Conservation (phyloP, 768 basidiomycete species). For the Amanita rimosa region DNA sequence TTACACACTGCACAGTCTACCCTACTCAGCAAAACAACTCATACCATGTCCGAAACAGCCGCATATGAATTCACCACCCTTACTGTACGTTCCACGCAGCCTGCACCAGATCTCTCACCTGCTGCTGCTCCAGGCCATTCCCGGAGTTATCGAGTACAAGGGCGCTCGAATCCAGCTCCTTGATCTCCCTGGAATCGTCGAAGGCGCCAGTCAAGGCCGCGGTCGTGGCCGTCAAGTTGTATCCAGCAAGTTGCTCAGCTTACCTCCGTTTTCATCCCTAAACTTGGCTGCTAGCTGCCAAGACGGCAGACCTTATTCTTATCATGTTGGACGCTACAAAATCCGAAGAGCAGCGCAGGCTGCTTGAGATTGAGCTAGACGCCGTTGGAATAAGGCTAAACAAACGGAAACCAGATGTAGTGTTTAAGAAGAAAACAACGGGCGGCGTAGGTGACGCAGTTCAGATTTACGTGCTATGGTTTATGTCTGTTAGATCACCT, state of each 20-base stretch:
- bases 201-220: slow-evolving; percentile 82
- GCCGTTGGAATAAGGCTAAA: slow-evolving; percentile 95
- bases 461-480: not conserved
- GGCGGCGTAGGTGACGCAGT: slow-evolving; percentile 58
- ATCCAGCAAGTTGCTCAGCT: slow-evolving; percentile 44
- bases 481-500: slow-evolving; percentile 51
- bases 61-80: slow-evolving; percentile 96
- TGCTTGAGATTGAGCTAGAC: slow-evolving; percentile 90
- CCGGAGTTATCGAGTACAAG: slow-evolving; percentile 93
- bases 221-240: slow-evolving; percentile 96
- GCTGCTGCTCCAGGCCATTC: slow-evolving; percentile 58
- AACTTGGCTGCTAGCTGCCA: slow-evolving; percentile 42
- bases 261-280: slow-evolving; percentile 1
- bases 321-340: slow-evolving; percentile 92
- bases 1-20: slow-evolving; percentile 50
- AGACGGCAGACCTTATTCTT: slow-evolving; percentile 89
- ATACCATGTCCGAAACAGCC: slow-evolving; percentile 81
- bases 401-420: slow-evolving; percentile 81
- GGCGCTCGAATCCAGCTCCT: slow-evolving; percentile 87
- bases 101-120: not conserved
- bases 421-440: slow-evolving; percentile 88
- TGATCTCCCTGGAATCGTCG: slow-evolving; percentile 93
- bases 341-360: slow-evolving; percentile 78
- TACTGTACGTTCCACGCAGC: slow-evolving; percentile 35
- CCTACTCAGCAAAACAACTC: slow-evolving; percentile 81